Evolutionary conservation across 805 yeast genomes (phyloP).

Genomic region (Yarrowia bubula): DNA sequence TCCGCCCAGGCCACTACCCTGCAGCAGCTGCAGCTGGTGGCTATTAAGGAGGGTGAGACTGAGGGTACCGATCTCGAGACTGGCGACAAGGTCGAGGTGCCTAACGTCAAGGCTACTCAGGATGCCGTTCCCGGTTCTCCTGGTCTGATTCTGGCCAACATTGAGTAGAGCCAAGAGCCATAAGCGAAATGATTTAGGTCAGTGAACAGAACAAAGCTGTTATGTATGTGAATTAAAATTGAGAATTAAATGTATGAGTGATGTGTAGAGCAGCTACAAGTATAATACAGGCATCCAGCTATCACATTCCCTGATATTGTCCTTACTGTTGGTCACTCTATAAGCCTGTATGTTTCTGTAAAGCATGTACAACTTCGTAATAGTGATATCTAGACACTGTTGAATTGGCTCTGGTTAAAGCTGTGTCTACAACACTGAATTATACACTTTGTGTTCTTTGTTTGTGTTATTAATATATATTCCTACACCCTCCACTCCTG

Average conservation of each 20-base stretch:
- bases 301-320: too few species aligned
- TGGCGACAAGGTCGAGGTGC: slow-evolving; percentile 66
- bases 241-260: background rate
- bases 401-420: too few species aligned
- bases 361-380: too few species aligned
- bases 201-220: too few species aligned
- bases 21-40: slow-evolving; percentile 56
- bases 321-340: too few species aligned
- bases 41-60: slow-evolving; percentile 59
- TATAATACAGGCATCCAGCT: too few species aligned
- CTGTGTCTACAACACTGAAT: too few species aligned
- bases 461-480: background rate
- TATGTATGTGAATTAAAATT: background rate
- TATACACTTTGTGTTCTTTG: too few species aligned
- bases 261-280: background rate
- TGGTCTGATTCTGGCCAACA: slow-evolving; percentile 72
- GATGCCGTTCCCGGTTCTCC: slow-evolving; percentile 89
- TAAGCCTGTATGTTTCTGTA: too few species aligned
- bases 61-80: slow-evolving; percentile 64
- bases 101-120: slow-evolving; percentile 64
- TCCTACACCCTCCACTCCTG: background rate
- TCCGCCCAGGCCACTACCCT: slow-evolving; percentile 62
- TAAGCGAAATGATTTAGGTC: too few species aligned
- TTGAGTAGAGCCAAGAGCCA: slow-evolving; percentile 38
- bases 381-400: too few species aligned